Conservation (phyloP, 805 yeast genomes). For the Schwanniomyces vanrijiae region DNA sequence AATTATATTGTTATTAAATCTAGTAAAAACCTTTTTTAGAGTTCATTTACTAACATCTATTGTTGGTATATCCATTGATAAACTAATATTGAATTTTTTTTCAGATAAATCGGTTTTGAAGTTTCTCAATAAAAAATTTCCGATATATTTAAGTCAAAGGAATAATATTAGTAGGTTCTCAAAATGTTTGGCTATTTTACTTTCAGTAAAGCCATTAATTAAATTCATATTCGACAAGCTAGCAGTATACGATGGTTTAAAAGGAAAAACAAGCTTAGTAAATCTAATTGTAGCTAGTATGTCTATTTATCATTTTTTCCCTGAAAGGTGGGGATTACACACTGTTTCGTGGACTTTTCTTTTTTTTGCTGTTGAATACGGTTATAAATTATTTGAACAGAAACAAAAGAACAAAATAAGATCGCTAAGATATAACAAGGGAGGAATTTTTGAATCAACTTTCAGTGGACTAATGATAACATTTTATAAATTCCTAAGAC, state of each 20-base stretch:
- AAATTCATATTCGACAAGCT: not conserved
- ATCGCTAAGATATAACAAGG: not conserved
- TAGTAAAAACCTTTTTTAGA: not conserved
- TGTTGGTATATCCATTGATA: not conserved
- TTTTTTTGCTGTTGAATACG: not conserved
- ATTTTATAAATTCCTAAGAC: not conserved
- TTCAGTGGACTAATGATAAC: not conserved
- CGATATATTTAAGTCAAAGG: not conserved
- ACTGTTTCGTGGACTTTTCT: not conserved
- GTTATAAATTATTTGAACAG: not conserved
- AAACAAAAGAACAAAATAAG: not conserved
- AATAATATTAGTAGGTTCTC: not conserved
- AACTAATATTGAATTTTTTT: not conserved
- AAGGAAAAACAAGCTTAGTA: not conserved
- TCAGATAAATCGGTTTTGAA: not conserved
- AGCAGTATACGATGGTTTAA: not conserved
- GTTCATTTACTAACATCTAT: not conserved
- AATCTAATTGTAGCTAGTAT: not conserved
- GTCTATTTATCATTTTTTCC: not conserved
- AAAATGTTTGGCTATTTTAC: not conserved
- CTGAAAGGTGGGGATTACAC: not conserved
- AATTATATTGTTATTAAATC: not conserved
- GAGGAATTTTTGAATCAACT: not conserved
- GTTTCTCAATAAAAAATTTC: not conserved
- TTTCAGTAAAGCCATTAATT: not conserved